These are phyloP conservation scores for Intubia oerlemansii DNA, from an alignment of 2,329 filamentous ascomycete species.

Conservation along the genomic window DNA sequence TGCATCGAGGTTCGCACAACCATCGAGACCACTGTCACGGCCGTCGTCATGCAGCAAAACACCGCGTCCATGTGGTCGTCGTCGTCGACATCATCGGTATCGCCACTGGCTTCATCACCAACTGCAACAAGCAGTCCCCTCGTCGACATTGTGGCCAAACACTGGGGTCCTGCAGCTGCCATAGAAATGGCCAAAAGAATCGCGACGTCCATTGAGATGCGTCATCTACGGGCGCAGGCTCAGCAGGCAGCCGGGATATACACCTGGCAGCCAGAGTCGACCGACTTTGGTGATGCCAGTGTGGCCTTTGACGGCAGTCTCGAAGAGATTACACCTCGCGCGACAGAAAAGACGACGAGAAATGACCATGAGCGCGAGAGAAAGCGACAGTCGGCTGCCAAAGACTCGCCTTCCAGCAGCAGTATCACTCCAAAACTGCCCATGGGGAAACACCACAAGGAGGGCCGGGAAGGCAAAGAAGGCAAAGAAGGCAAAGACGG, in stretches of 20 bases:
- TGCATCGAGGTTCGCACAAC: conserved; percentile 22
- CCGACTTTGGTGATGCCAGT: too few species aligned
- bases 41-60: conserved; percentile 26
- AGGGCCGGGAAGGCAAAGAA: too few species aligned
- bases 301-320: conserved; percentile 1
- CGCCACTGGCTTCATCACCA: too few species aligned
- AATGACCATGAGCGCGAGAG: not conserved
- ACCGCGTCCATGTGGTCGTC: conserved; percentile 29
- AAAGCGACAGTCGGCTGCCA: not conserved
- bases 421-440: conserved; percentile 1
- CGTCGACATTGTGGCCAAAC: conserved; percentile 21
- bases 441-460: conserved; percentile 5
- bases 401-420: not conserved
- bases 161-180: conserved; percentile 26
- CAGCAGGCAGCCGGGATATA: too few species aligned
- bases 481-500: too few species aligned
- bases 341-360: not conserved
- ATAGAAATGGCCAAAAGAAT: conserved; percentile 18
- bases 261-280: too few species aligned
- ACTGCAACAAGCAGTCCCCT: conserved; percentile 18
- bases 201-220: conserved; percentile 2
- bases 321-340: conserved; percentile 6
- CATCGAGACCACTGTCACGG: conserved; percentile 29
- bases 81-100: conserved; percentile 14
- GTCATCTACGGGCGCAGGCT: too few species aligned